These are phyloP conservation scores for Mariannaea sp. DNA, from an alignment of 2,329 filamentous ascomycete species.

Conservation along the genomic window DNA sequence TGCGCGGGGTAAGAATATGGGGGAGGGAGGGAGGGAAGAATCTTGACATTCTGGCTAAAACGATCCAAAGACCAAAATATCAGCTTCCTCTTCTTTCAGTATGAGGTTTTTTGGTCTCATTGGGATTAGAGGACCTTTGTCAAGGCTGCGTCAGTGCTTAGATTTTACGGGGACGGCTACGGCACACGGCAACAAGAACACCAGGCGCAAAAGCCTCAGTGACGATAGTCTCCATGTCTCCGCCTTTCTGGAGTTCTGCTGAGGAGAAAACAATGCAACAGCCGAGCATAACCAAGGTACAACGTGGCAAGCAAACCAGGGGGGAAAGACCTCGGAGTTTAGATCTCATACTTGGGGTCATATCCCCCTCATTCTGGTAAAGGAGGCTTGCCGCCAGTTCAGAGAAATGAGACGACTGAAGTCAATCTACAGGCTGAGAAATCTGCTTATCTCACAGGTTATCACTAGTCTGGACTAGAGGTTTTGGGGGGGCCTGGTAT, in stretches of 20 bases:
- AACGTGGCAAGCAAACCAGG: constrained; percentile 8
- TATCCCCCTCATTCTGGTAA: not conserved
- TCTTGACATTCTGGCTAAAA: constrained; percentile 2
- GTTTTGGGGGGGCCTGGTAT: constrained; percentile 1
- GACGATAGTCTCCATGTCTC: constrained; percentile 22
- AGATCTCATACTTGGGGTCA: constrained; percentile 11
- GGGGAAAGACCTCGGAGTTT: constrained; percentile 5
- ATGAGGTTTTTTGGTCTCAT: not conserved
- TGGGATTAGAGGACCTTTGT: not conserved
- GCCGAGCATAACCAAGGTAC: constrained; percentile 27
- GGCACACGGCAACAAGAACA: no score
- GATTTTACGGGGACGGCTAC: not conserved
- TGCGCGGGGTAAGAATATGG: not conserved
- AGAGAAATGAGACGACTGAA: constrained; percentile 4
- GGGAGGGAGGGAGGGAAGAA: no score
- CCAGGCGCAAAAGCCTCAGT: constrained; percentile 1
- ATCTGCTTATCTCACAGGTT: constrained; percentile 18
- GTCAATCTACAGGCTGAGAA: constrained; percentile 18
- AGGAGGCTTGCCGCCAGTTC: constrained; percentile 9
- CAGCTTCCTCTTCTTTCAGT: not conserved
- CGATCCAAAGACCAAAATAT: not conserved
- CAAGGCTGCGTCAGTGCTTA: not conserved
- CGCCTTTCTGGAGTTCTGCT: constrained; percentile 12
- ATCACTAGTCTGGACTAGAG: constrained; percentile 8
- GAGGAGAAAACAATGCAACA: constrained; percentile 11